Evolutionary conservation across 2,329 filamentous ascomycete species (phyloP), one percentile per base, ranked within the genome.

Genomic region (Truncatella angustata): DNA sequence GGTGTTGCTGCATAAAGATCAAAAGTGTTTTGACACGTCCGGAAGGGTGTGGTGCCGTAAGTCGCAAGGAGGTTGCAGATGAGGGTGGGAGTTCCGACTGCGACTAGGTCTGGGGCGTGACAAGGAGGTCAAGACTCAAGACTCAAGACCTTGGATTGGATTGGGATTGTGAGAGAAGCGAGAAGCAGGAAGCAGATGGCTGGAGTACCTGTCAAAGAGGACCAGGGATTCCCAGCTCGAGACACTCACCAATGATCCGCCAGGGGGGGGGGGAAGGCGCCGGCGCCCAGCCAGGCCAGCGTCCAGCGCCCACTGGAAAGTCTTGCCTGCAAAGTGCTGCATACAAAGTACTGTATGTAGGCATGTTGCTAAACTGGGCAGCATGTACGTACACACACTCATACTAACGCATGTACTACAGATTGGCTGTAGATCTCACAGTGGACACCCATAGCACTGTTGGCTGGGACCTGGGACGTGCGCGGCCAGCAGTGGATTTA

Each of bases 11-110:
- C 67, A 68, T 40, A 61, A 68, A 66, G 63, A 64, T 70, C 62
- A 71, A 67, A 69, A 70, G 69, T 63, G 63, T 66, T 66, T 70
- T 66, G 65, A 64, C 64, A 67, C 67, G 64, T 59, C 58, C 63
- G 63, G 63, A 64, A 67, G 58, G 59, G 65, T 66, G 64, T 67
- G 63, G 64, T 70, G 67, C 68, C 68, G 68, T 66, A 69, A 65
- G 62, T 60, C 54, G 57, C 58, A 62, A 34, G 53, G 36, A 39
- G 40, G 49, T 45, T 50, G 48, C 46, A 51, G 49, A 35, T 43
- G 47, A 56, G 40, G 40, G 49, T 45, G 47, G 40, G 40, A 44
- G 24, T 44, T 44, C 40, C 40, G 40, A 28, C 40, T 24, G 14
- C 44, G 28, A 47, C 18, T 26, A 20, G 44, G 28, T 23, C 18